These are phyloP conservation scores for Marasmius oreades DNA, from an alignment of 1,284 basidiomycete species.

Conservation along the genomic window DNA sequence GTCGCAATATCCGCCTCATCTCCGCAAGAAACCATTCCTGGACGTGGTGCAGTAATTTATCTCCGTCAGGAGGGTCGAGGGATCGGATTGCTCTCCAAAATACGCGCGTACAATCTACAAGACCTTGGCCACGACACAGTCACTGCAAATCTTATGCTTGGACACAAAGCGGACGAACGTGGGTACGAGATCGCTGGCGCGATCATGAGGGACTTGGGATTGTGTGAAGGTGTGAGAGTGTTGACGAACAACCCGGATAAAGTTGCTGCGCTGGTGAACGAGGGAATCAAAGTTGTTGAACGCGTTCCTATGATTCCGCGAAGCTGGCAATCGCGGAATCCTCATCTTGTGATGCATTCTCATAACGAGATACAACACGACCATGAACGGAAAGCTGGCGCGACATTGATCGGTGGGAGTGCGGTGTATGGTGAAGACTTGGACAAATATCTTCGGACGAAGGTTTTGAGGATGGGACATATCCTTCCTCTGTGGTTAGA, in stretches of 20 bases:
- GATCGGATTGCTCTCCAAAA: slow-evolving; percentile 94
- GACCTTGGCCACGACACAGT: slow-evolving; percentile 99
- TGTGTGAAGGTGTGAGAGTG: slow-evolving; percentile 72
- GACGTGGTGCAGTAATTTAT: slow-evolving; percentile 94
- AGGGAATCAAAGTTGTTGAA: slow-evolving; percentile 81
- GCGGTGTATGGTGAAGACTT: slow-evolving; percentile 83
- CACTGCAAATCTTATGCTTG: slow-evolving; percentile 93
- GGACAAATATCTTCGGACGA: slow-evolving; percentile 94
- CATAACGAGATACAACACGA: slow-evolving; percentile 13
- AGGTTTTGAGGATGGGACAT: slow-evolving; percentile 96
- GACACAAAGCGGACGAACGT: slow-evolving; percentile 92
- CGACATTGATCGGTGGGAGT: slow-evolving; percentile 82
- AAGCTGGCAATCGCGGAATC: slow-evolving; percentile 68
- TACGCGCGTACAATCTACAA: slow-evolving; percentile 97
- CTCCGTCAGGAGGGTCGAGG: slow-evolving; percentile 98
- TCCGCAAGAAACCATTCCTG: slow-evolving; percentile 50
- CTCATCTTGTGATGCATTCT: slow-evolving; percentile 26
- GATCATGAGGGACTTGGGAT: slow-evolving; percentile 85
- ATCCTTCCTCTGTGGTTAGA: slow-evolving; percentile 68
- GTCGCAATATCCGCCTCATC: slow-evolving; percentile 41
- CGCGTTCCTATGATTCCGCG: slow-evolving; percentile 94
- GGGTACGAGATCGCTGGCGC: slow-evolving; percentile 91
- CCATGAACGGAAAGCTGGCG: slow-evolving; percentile 54
- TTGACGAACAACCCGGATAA: slow-evolving; percentile 99
- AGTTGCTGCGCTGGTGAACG: slow-evolving; percentile 81